These are phyloP conservation scores for Plenodomus lindquistii DNA, from an alignment of 2,329 filamentous ascomycete genomes.

Conservation along the genomic window DNA sequence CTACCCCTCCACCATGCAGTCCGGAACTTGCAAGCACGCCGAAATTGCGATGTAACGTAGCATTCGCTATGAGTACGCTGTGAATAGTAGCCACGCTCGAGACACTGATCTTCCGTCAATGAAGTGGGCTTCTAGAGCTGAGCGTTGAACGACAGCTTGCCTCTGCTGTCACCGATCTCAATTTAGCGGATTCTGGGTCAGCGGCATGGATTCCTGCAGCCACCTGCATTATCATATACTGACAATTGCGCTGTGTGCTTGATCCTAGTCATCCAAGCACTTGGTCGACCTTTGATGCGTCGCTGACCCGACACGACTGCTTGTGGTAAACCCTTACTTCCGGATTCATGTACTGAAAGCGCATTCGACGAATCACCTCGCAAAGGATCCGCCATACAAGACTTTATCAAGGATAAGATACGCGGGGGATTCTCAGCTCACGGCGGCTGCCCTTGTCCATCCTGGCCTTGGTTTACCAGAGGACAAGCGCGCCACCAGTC, in stretches of 20 bases:
- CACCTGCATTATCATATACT: constrained; percentile 4
- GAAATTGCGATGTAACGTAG: constrained; percentile 13
- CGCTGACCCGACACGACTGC: constrained; percentile 3
- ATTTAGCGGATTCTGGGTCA: neutral
- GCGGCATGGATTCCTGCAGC: neutral
- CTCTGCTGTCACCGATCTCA: neutral
- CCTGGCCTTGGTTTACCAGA: constrained; percentile 5
- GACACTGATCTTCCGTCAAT: neutral
- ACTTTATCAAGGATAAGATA: neutral
- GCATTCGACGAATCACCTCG: neutral
- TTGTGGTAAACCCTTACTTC: constrained; percentile 18
- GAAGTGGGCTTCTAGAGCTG: neutral
- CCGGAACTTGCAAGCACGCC: neutral
- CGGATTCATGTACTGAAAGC: constrained; percentile 5
- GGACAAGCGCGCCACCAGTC: constrained; percentile 23
- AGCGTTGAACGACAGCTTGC: neutral
- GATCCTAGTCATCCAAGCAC: neutral
- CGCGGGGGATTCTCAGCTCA: no score
- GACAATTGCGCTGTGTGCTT: constrained; percentile 1
- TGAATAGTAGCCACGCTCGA: neutral
- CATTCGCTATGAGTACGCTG: neutral
- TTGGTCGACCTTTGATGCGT: constrained; percentile 13
- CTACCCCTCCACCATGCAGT: neutral
- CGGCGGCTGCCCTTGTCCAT: neutral
- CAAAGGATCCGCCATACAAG: neutral